Evolutionary conservation across 768 basidiomycete species (phyloP).

Genomic region (Termitomyces sp.): DNA sequence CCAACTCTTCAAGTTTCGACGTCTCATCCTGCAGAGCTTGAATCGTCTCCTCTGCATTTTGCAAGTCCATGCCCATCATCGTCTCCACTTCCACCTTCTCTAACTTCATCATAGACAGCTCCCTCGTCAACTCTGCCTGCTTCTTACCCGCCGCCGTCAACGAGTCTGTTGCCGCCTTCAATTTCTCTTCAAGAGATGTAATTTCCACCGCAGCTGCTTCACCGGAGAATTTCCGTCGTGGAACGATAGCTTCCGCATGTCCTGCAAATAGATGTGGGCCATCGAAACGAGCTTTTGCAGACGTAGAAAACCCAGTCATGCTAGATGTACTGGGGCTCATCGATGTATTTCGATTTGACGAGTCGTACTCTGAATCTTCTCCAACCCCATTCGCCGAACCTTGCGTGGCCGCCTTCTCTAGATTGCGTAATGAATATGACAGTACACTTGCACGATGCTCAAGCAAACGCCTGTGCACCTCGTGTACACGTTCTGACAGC

Average conservation of each 20-base stretch:
- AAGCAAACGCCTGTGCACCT: slow-evolving; percentile 58
- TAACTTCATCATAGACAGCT: slow-evolving; percentile 52
- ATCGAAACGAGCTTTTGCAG: slow-evolving; percentile 60
- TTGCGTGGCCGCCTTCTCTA: slow-evolving; percentile 45
- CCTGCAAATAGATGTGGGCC: slow-evolving; percentile 85
- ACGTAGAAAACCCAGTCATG: slow-evolving; percentile 32
- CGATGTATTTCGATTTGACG: slow-evolving; percentile 43
- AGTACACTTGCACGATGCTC: slow-evolving; percentile 85
- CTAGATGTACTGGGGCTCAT: slow-evolving; percentile 44
- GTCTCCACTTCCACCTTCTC: slow-evolving; percentile 72
- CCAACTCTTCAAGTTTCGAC: slow-evolving; percentile 42
- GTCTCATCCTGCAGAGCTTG: slow-evolving; percentile 50
- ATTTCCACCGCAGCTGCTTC: slow-evolving; percentile 41
- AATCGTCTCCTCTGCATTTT: slow-evolving; percentile 62
- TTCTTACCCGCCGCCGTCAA: slow-evolving; percentile 54
- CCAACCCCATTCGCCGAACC: slow-evolving; percentile 16
- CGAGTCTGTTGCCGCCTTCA: slow-evolving; percentile 55
- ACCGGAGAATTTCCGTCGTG: slow-evolving; percentile 36
- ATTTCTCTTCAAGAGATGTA: slow-evolving; percentile 53
- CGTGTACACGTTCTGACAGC: slow-evolving; percentile 57
- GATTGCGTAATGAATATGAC: slow-evolving; percentile 57
- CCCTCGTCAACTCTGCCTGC: slow-evolving; percentile 55
- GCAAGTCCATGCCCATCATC: slow-evolving; percentile 57
- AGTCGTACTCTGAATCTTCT: slow-evolving; percentile 50
- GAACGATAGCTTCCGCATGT: slow-evolving; percentile 62